phyloP scores from a whole-genome alignment of 176 grass and related monocot species.

The Raddia distichophylla region DNA sequence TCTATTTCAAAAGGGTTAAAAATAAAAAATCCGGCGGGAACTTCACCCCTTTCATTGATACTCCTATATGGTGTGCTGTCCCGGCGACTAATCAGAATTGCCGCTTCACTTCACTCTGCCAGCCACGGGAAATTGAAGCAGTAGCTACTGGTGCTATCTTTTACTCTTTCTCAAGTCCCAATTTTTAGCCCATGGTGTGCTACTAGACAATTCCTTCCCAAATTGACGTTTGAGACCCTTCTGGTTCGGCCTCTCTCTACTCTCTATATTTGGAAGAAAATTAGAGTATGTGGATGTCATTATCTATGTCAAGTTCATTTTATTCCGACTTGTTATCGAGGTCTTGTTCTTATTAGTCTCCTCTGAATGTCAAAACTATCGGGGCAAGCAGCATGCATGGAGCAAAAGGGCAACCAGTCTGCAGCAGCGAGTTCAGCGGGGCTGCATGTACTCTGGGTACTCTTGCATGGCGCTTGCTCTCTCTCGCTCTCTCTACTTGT shows the following conservation, averaged over 20 bases:
- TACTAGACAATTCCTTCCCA: background rate
- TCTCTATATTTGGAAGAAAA: background rate
- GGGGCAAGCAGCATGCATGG: conserved; percentile 25
- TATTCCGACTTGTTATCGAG: background rate
- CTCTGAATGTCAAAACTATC: background rate
- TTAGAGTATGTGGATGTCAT: background rate
- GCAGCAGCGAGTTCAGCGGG: background rate
- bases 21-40: too few relatives aligned
- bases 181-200: background rate
- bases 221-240: background rate
- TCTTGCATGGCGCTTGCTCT: background rate
- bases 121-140: background rate
- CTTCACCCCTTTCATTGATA: background rate
- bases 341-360: background rate
- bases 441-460: background rate
- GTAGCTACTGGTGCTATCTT: background rate
- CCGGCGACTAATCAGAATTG: background rate
- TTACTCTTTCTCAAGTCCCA: background rate
- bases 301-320: background rate
- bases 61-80: conserved; percentile 8
- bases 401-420: conserved; percentile 5
- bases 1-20: too few relatives aligned
- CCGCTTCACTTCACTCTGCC: background rate
- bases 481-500: background rate
- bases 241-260: background rate